Percentiles rank a stretch among this genome's conserved stretches.
These are phyloP conservation scores for Hypocreales sp. DNA, from an alignment of 2,329 filamentous ascomycete genomes.

Conservation along the genomic window DNA sequence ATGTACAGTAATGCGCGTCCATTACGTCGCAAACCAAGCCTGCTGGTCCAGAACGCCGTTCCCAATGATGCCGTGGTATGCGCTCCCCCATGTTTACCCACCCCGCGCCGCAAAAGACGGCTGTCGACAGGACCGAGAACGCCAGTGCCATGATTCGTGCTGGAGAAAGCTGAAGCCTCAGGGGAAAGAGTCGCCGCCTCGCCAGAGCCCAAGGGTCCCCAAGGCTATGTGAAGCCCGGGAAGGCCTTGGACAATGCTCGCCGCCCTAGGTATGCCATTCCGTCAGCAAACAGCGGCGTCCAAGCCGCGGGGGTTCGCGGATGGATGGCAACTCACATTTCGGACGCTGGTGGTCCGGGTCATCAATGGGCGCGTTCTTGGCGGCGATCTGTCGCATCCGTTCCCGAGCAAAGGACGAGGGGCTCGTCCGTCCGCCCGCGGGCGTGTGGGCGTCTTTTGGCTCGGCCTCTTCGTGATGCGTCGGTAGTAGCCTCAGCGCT, in stretches of 20 bases:
- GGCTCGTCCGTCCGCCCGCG: slow-evolving; percentile 20
- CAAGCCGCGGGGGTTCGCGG: too few relatives aligned
- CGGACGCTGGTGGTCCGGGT: slow-evolving; percentile 22
- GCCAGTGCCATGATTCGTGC: slow-evolving; percentile 13
- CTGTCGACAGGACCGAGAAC: slow-evolving; percentile 9
- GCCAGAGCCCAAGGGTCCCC: background rate
- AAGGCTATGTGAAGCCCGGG: slow-evolving; percentile 18
- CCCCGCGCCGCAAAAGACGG: background rate
- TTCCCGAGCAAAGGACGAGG: slow-evolving; percentile 26
- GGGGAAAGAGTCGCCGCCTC: background rate
- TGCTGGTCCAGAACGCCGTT: too few relatives aligned
- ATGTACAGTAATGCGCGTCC: too few relatives aligned
- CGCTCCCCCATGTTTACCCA: background rate
- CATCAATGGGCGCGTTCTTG: slow-evolving; percentile 25
- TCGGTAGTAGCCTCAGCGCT: slow-evolving; percentile 18
- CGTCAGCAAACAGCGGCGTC: slow-evolving; percentile 1
- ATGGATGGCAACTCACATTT: slow-evolving; percentile 22
- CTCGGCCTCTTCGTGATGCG: slow-evolving; percentile 20
- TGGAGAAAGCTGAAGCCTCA: background rate
- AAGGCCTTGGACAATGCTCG: slow-evolving; percentile 27
- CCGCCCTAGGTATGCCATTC: slow-evolving; percentile 18
- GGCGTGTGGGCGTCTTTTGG: slow-evolving; percentile 10
- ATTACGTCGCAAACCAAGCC: too few relatives aligned
- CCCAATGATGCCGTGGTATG: background rate
- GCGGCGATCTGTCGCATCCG: slow-evolving; percentile 27